phyloP scores from a whole-genome alignment of 1,284 basidiomycete species.

The Sanghuangporus sanghuang region DNA sequence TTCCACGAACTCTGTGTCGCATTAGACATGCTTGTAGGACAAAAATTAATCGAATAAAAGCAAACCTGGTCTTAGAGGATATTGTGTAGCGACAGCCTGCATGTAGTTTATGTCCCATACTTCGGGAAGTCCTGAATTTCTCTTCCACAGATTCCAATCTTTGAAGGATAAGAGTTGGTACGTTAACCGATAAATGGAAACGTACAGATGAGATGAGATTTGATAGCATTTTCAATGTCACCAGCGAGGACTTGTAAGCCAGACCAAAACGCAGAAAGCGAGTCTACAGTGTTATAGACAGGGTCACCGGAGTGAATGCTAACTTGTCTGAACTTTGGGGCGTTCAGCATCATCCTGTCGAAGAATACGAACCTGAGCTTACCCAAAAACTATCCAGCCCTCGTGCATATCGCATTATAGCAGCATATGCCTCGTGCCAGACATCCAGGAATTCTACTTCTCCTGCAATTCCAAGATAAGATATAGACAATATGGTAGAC shows the following conservation, averaged over 20 bases:
- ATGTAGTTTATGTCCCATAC: constrained; percentile 78
- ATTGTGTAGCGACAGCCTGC: constrained; percentile 73
- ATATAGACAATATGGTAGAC: not conserved
- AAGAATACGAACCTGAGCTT: constrained; percentile 21
- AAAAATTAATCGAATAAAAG: not conserved
- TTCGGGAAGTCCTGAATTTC: constrained; percentile 83
- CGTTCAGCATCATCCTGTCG: constrained; percentile 2
- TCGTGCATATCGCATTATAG: constrained; percentile 82
- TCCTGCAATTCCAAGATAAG: constrained; percentile 40
- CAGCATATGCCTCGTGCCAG: constrained; percentile 87
- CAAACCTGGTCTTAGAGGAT: constrained; percentile 76
- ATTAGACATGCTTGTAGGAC: constrained; percentile 9
- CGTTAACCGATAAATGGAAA: constrained; percentile 15
- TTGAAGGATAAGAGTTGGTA: not conserved
- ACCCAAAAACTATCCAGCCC: constrained; percentile 87
- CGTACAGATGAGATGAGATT: constrained; percentile 77
- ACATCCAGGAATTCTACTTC: constrained; percentile 87
- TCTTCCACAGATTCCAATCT: constrained; percentile 88
- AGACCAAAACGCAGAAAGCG: constrained; percentile 84
- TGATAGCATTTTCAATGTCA: constrained; percentile 85
- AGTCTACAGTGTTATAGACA: constrained; percentile 71
- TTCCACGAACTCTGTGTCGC: constrained; percentile 73
- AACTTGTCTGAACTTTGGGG: constrained; percentile 68
- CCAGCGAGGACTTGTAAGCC: constrained; percentile 86
- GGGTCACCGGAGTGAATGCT: constrained; percentile 73